Evolutionary conservation across 768 basidiomycete genomes (phyloP), one percentile per base, ranked within the genome.

Genomic region (Galerina marginata): DNA sequence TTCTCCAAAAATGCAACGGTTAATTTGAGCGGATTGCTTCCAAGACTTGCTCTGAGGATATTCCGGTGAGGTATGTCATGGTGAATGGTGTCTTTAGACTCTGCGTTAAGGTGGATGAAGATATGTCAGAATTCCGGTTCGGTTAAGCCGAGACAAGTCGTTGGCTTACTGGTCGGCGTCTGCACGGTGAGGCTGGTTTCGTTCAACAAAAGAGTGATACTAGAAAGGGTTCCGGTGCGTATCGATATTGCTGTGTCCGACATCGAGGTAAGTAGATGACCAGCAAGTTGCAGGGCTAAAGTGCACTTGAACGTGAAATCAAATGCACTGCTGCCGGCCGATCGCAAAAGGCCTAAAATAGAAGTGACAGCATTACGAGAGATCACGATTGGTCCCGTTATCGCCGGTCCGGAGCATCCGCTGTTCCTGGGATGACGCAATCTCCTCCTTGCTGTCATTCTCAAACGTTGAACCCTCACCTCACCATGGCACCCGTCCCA

Each of bases 1-100:
- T 78, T 81, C 0, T 71, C 73, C 44, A 92, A 63, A 64, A 85
- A 86, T 14, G 84, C 79, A 7, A 91, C 72, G 45, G 84, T 73
- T 9, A 90, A 66, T 9, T 64, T 60, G 9, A 68, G 68, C 26
- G 61, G 66, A 25, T 73, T 71, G 9, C 72, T 67, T 51, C 74
- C 67, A 29, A 81, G 70, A 36, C 72, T 77, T 1, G 85, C 86
- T 56, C 78, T 79, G 16, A 94, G 69, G 52, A 94, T 81, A 62
- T 89, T 80, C 36, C 78, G 77, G 43, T 73, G 72, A 0, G 70
- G 65, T 29, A 79, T 67, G 33, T 69, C 82, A 75, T 52, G 80
- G 65, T 42, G 77, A 67, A n/a, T 55, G 26, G 50, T 43, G 44
- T 59, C 42, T 53, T 59, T 50, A 14, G 54, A 55, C 42, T 56